Evolutionary conservation across 768 basidiomycete species (phyloP), one percentile per base, ranked within the genome.

Genomic region (Boletus rubroflammeus): DNA sequence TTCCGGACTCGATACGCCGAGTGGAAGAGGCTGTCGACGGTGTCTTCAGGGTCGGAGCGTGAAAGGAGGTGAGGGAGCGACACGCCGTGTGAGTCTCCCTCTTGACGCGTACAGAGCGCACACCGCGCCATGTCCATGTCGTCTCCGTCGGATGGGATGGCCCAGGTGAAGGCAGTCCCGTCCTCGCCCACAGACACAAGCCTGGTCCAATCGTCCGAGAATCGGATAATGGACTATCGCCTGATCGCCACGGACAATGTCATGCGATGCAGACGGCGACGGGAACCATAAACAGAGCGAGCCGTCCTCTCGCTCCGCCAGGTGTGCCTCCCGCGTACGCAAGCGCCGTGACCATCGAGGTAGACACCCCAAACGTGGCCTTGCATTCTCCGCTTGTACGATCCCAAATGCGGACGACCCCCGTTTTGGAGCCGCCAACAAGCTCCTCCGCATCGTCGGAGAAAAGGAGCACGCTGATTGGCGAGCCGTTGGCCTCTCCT

Each of bases 341-440:
- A 21, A 68, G 47, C 28, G 63, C 53, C 14, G 59, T 67, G 29
- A 67, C 66, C 41, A 5, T 35, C 3, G 54, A 56, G 3, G 57
- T 44, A 21, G 51, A 46, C 1, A 0, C 40, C 1, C 9, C 52
- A 3, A 60, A 44, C n/a, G 40, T 51, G 28, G 58, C 47, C 39
- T 53, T 53, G 43, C 53, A 62, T 15, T 38, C 15, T 3, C 66
- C 62, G 28, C 50, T 62, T 0, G 40, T 26, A 3, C 48, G 55
- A 29, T 65, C 60, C 67, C 66, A 69, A 17, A 69, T 17, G 0
- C 36, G 54, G 8, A 69, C 57, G 3, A 50, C 43, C 3, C 58
- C 59, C 4, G n/a, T n/a, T n/a, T n/a, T n/a, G n/a, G n/a, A n/a
- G n/a, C n/a, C 68, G 0, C 67, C 64, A n/a, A 63, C 52, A 35